Percentiles rank a stretch among this genome's conserved stretches.
Evolutionary conservation across 2,329 filamentous ascomycete genomes (phyloP).

Genomic region (Lachnellula willkommii): DNA sequence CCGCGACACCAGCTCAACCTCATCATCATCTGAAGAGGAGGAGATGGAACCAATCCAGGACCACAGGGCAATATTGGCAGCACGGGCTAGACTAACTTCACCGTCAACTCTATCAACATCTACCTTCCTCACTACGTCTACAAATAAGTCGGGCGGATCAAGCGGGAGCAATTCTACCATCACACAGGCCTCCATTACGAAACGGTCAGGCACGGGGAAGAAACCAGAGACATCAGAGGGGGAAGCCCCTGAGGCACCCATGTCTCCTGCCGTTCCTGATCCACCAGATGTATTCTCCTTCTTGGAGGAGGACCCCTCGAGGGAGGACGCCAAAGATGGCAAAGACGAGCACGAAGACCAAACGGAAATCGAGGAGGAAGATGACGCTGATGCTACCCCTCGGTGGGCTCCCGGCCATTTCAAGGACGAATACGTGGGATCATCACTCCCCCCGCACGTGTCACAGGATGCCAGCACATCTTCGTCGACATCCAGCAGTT

Average conservation of each 20-base stretch:
- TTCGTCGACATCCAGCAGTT: slow-evolving; percentile 30
- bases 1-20: slow-evolving; percentile 17
- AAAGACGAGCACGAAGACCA: neutral
- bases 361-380: slow-evolving; percentile 1
- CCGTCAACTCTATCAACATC: slow-evolving; percentile 31
- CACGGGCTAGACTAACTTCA: slow-evolving; percentile 27
- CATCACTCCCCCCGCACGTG: slow-evolving; percentile 14
- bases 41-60: slow-evolving; percentile 16
- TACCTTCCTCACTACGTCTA: slow-evolving; percentile 28
- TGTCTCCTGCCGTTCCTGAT: slow-evolving; percentile 29
- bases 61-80: slow-evolving; percentile 22
- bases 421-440: slow-evolving; percentile 3
- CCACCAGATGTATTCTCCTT: slow-evolving; percentile 28
- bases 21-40: slow-evolving; percentile 23
- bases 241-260: slow-evolving; percentile 10
- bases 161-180: slow-evolving; percentile 40
- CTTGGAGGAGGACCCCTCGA: slow-evolving; percentile 19
- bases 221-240: slow-evolving; percentile 9
- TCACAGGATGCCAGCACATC: slow-evolving; percentile 29
- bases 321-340: neutral
- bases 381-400: slow-evolving; percentile 5
- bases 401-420: slow-evolving; percentile 16
- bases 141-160: slow-evolving; percentile 36
- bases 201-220: slow-evolving; percentile 16
- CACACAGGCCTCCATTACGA: slow-evolving; percentile 32